Conservation (phyloP, 495 filamentous ascomycete species). For the Pyrenula aspistea region DNA sequence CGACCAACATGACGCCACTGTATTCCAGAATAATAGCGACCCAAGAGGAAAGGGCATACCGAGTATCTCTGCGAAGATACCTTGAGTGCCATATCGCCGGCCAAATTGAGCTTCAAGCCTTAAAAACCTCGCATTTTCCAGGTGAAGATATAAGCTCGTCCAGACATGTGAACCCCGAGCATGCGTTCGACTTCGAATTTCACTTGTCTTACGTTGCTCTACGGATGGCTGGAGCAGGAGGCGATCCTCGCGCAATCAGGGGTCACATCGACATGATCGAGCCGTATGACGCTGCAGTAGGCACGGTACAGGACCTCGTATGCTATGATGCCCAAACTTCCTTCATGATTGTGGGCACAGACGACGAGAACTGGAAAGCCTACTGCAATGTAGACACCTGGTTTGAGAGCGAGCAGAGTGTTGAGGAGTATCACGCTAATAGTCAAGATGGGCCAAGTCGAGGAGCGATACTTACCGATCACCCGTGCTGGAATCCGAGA, state of each 20-base stretch:
- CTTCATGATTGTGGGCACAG: constrained; percentile 1
- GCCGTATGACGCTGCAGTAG: background rate
- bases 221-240: constrained; percentile 1
- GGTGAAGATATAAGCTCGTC: background rate
- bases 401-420: constrained; percentile 1
- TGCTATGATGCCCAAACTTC: constrained; percentile 1
- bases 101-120: background rate
- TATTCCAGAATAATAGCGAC: background rate
- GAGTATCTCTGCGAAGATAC: background rate
- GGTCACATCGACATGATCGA: background rate
- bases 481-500: background rate
- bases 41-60: background rate
- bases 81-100: background rate
- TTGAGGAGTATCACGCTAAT: constrained; percentile 1
- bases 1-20: constrained; percentile 1
- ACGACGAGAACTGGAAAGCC: background rate
- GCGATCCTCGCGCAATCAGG: background rate
- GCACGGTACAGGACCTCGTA: background rate
- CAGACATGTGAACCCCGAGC: background rate
- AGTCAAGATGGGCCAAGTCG: constrained; percentile 2
- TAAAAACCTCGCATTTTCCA: background rate
- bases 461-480: background rate
- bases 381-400: constrained; percentile 1
- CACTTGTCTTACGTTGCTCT: constrained; percentile 1
- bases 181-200: constrained; percentile 1